Percentiles rank a stretch among this genome's conserved stretches.
phyloP scores from a whole-genome alignment of 148 eudicot species.

The Polygonum maritimum region DNA sequence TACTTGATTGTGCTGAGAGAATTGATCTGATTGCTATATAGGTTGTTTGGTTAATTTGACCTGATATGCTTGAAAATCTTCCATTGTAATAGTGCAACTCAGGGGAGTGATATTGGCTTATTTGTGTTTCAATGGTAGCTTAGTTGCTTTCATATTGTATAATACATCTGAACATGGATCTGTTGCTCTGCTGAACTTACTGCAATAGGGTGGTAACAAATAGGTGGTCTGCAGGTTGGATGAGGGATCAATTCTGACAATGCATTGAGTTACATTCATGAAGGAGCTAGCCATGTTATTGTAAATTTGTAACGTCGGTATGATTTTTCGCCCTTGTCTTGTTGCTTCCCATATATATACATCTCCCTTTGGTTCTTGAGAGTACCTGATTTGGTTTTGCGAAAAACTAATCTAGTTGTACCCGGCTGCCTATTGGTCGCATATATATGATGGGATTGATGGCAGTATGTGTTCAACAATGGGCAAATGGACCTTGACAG shows the following conservation, averaged over 20 bases:
- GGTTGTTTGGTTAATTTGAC: background rate
- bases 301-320: constrained; percentile 95
- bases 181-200: constrained; percentile 40
- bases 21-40: background rate
- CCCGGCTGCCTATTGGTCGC: background rate
- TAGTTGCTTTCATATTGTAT: background rate
- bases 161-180: background rate
- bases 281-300: constrained; percentile 97
- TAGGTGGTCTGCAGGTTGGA: constrained; percentile 98
- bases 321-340: constrained; percentile 8
- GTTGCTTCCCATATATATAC: background rate
- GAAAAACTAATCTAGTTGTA: background rate
- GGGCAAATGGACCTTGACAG: constrained; percentile 85
- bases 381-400: background rate
- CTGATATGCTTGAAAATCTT: background rate
- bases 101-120: background rate
- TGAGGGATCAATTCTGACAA: constrained; percentile 81
- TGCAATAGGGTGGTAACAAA: constrained; percentile 40
- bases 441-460: constrained; percentile 27
- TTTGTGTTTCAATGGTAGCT: background rate
- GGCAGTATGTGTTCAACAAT: constrained; percentile 89
- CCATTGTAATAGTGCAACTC: background rate
- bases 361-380: background rate
- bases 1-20: background rate
- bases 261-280: constrained; percentile 71